Percentiles rank a stretch among this genome's conserved stretches.
phyloP scores from a whole-genome alignment of 768 basidiomycete species.

The Coprinellus aureogranulatus region DNA sequence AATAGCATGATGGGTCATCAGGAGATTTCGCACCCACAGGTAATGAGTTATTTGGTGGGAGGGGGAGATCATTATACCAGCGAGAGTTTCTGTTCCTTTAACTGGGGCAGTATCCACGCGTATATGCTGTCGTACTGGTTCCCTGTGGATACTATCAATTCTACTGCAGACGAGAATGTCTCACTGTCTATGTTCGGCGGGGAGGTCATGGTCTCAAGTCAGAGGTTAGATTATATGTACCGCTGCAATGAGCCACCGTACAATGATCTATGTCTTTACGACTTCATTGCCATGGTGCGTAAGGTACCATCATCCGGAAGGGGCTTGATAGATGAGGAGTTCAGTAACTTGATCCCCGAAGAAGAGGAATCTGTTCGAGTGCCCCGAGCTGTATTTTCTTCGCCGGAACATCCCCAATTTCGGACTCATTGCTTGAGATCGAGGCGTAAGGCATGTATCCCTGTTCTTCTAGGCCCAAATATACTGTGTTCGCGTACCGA shows the following conservation, averaged over 20 bases:
- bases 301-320: too few species aligned
- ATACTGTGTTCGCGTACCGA: too few species aligned
- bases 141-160: neutral
- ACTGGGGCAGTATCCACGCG: neutral
- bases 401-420: too few species aligned
- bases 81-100: neutral
- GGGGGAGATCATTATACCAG: conserved; percentile 17
- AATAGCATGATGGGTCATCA: conserved; percentile 12
- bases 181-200: neutral
- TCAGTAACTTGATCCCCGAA: too few species aligned
- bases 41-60: conserved; percentile 25
- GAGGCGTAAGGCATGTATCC: too few species aligned
- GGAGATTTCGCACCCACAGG: conserved; percentile 28
- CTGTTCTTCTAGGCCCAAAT: too few species aligned
- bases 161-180: neutral
- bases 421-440: too few species aligned
- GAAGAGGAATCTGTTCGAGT: too few species aligned
- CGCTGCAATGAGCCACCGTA: neutral
- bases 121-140: neutral
- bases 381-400: too few species aligned
- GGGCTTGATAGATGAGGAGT: too few species aligned
- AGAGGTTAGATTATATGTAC: neutral
- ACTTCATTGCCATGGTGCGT: neutral
- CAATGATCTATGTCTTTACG: neutral
- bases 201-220: neutral